A percentile compares a stretch with the other conserved stretches of the same genome.
Evolutionary conservation across 176 grass and related monocot genomes (phyloP).

Genomic region (Saccharum officinarum): DNA sequence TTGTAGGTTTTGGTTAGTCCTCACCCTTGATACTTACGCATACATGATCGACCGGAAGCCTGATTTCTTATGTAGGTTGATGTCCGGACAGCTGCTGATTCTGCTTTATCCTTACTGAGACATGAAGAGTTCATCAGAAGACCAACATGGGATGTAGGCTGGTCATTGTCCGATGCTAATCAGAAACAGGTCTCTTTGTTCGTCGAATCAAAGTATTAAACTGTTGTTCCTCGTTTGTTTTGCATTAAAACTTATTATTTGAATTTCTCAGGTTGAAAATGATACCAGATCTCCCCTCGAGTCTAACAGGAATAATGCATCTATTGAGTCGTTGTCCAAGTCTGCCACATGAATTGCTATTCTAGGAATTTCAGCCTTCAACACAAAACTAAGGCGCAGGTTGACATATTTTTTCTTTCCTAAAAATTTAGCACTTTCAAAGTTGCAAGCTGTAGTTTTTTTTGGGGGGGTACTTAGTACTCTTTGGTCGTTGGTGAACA

Average conservation of each 20-base stretch:
- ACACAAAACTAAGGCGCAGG: slow-evolving; percentile 44
- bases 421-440: slow-evolving; percentile 31
- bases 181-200: slow-evolving; percentile 61
- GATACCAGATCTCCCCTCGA: slow-evolving; percentile 44
- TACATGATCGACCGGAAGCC: slow-evolving; percentile 4
- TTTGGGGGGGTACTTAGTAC: slow-evolving; percentile 8
- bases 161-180: slow-evolving; percentile 60
- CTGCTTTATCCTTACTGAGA: slow-evolving; percentile 68
- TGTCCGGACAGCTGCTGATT: slow-evolving; percentile 65
- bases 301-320: slow-evolving; percentile 43
- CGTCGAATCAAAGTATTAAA: slow-evolving; percentile 24
- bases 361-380: slow-evolving; percentile 64
- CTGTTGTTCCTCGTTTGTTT: slow-evolving; percentile 5
- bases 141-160: slow-evolving; percentile 82
- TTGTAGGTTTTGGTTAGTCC: neutral
- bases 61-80: slow-evolving; percentile 60
- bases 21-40: slow-evolving; percentile 10
- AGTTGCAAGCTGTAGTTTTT: slow-evolving; percentile 24
- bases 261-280: slow-evolving; percentile 58
- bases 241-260: slow-evolving; percentile 1
- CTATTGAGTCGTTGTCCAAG: slow-evolving; percentile 54
- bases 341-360: slow-evolving; percentile 82
- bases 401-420: slow-evolving; percentile 25
- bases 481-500: slow-evolving; percentile 40
- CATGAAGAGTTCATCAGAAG: slow-evolving; percentile 48